phyloP scores from a whole-genome alignment of 163 green algal species.

The Volvox carteri region DNA sequence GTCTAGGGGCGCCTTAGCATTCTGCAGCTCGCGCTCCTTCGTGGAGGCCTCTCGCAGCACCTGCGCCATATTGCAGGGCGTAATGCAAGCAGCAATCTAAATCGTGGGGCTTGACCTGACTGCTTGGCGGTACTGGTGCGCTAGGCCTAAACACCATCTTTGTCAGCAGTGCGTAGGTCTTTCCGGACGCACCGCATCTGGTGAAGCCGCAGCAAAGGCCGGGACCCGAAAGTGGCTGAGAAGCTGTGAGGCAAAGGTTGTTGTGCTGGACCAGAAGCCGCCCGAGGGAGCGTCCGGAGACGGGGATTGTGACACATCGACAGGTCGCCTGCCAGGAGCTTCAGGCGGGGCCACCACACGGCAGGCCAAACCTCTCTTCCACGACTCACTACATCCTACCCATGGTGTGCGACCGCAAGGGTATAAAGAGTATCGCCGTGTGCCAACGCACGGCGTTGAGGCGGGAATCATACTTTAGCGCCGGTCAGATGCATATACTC shows the following conservation, averaged over 20 bases:
- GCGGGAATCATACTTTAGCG: conserved; percentile 1
- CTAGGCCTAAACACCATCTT: neutral
- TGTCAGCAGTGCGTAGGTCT: neutral
- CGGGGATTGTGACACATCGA: neutral
- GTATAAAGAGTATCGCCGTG: neutral
- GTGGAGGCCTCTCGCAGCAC: conserved; percentile 52
- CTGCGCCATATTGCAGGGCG: conserved; percentile 1
- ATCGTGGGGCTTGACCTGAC: neutral
- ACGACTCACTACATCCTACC: neutral
- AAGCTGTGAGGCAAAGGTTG: conserved; percentile 9
- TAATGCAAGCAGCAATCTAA: neutral
- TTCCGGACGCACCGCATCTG: neutral
- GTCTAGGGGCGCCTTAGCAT: neutral
- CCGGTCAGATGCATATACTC: neutral
- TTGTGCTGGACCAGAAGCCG: conserved; percentile 17
- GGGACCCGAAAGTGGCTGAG: conserved; percentile 31
- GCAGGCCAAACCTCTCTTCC: neutral
- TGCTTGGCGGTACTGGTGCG: too few relatives aligned
- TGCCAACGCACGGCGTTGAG: conserved; percentile 18
- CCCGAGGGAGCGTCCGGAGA: neutral
- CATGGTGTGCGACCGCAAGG: neutral
- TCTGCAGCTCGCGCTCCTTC: conserved; percentile 40
- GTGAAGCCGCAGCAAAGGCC: neutral
- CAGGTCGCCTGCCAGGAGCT: neutral
- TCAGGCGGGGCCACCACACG: conserved; percentile 43